Conservation (phyloP, 2,329 filamentous ascomycete genomes). For the Colletotrichum sp. region DNA sequence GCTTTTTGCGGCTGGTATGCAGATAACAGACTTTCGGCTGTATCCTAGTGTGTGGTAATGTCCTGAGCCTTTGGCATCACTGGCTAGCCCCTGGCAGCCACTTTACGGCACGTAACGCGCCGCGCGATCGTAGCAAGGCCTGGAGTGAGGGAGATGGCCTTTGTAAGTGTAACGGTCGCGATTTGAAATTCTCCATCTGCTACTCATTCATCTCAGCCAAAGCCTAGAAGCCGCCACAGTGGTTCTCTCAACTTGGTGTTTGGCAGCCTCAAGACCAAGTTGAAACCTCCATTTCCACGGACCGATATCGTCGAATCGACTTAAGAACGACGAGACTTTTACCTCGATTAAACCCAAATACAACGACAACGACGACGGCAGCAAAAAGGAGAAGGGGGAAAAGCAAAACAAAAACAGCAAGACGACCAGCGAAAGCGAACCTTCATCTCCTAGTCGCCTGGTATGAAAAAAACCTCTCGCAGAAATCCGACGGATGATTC, state of each 20-base stretch:
- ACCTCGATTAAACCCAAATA: neutral
- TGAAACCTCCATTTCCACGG: neutral
- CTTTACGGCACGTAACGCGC: too few species aligned
- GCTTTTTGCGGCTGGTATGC: neutral
- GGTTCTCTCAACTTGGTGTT: neutral
- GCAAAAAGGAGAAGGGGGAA: neutral
- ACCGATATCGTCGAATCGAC: neutral
- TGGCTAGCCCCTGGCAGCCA: neutral
- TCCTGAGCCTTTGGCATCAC: neutral
- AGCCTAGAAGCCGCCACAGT: neutral
- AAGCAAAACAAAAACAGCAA: neutral
- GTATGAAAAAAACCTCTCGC: neutral
- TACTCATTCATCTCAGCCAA: neutral
- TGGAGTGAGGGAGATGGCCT: neutral
- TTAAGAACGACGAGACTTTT: too few species aligned
- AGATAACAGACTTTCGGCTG: neutral
- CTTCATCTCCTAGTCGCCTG: neutral
- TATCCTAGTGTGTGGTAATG: neutral
- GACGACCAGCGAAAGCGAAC: neutral
- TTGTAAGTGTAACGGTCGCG: neutral
- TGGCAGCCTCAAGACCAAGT: neutral
- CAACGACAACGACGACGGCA: neutral
- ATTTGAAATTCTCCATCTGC: accelerated
- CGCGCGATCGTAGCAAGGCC: too few species aligned
- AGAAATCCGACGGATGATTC: neutral